Base-by-base conservation (phyloP, 1,284 basidiomycete genomes). In the Exsudoporus floridanus region DNA sequence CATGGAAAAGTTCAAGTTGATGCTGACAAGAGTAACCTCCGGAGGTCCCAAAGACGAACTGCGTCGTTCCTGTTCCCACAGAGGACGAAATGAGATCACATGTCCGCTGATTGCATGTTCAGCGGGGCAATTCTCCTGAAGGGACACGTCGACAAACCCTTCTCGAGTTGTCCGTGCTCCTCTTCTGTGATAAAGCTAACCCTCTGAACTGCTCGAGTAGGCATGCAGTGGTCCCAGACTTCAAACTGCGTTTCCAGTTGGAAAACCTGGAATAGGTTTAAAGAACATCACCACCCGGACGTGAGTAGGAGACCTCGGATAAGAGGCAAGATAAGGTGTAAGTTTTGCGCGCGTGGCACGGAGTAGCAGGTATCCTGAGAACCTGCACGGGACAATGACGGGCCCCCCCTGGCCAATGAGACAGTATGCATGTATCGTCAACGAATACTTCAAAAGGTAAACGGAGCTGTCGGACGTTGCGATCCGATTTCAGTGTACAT, bases 21-120 rank as follows among this genome's bases (percentile, higher is more conserved):
- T 39, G 56, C 70, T 52, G 39, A 78, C 75, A 52, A 60, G 59
- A 30, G 61, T 46, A 35, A 69, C 39, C 25, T 64, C 53, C 79
- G 74, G 37, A 79, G 54, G 60, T 81, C 79, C 79, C 80, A 81
- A 5, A 80, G n/a, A n/a, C n/a, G n/a, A n/a, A n/a, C n/a, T n/a
- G 36, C 53, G 16, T 79, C 79, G 45, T 71, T 70, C n/a, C n/a
- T n/a, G n/a, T n/a, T n/a, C n/a, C n/a, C n/a, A n/a, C n/a, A 78
- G 5, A 69, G 73, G 55, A 80, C 79, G 27, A 66, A 62, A 44
- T 69, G 60, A 35, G 62, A 61, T 61, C n/a, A 57, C 10, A 66
- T 58, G 38, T 66, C 67, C 41, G 69, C 73, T 74, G 37, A 19
- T 33, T 42, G 34, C 1, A 39, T 25, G 14, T 14, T 56, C 31